These are phyloP conservation scores for Taiozyma sp. DNA, from an alignment of 1,139 yeast species.

Conservation along the genomic window DNA sequence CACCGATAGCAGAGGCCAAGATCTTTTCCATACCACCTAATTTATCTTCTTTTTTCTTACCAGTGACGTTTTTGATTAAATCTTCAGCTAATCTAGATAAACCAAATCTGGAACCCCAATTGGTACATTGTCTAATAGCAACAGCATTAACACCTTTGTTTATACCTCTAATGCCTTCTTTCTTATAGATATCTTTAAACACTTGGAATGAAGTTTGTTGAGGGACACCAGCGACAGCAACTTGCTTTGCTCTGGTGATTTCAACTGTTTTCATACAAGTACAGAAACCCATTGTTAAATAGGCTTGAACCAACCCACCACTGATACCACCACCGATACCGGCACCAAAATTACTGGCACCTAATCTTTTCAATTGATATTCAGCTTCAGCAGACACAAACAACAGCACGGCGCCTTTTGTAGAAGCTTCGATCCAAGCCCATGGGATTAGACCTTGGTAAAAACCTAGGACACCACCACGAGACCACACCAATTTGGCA, in stretches of 20 bases:
- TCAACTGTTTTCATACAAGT: slow-evolving; percentile 98
- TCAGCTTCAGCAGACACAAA: slow-evolving; percentile 94
- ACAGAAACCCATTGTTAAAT: slow-evolving; percentile 95
- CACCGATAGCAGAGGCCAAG: slow-evolving; percentile 86
- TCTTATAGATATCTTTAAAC: slow-evolving; percentile 74
- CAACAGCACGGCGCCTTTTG: slow-evolving; percentile 95
- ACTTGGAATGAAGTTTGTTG: slow-evolving; percentile 82
- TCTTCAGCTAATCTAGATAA: slow-evolving; percentile 90
- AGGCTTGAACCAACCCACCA: slow-evolving; percentile 93
- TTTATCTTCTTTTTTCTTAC: slow-evolving; percentile 57
- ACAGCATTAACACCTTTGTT: slow-evolving; percentile 99
- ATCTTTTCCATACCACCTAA: slow-evolving; percentile 78
- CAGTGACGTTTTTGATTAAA: slow-evolving; percentile 57
- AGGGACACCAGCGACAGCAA: slow-evolving; percentile 58
- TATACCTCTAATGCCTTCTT: slow-evolving; percentile 90
- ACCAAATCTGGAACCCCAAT: slow-evolving; percentile 98
- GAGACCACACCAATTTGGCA: slow-evolving; percentile 73
- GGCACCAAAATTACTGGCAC: slow-evolving; percentile 67
- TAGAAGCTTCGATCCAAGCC: slow-evolving; percentile 99
- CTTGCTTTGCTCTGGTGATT: slow-evolving; percentile 85
- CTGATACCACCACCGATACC: slow-evolving; percentile 95
- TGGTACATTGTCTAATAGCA: slow-evolving; percentile 96
- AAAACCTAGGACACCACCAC: slow-evolving; percentile 90
- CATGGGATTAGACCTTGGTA: slow-evolving; percentile 98
- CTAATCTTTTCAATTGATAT: slow-evolving; percentile 61